A percentile compares a stretch with the other conserved stretches of the same genome.
phyloP scores from a whole-genome alignment of 2,329 filamentous ascomycete species.

The Trichoderma oligosporum region DNA sequence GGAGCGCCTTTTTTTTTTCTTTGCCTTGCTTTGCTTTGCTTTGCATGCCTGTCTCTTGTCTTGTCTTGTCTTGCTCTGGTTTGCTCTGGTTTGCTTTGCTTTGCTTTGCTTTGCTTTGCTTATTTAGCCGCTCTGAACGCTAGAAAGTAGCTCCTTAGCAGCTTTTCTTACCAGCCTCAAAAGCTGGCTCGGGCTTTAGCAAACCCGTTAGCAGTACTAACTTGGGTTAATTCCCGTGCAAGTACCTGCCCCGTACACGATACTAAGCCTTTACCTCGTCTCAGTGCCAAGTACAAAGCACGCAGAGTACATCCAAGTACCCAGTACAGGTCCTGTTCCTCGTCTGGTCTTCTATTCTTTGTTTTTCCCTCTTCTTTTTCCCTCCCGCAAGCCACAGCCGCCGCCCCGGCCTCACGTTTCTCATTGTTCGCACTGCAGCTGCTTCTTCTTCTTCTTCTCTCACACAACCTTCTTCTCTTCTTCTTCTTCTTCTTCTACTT shows the following conservation, averaged over 20 bases:
- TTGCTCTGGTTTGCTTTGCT: no score
- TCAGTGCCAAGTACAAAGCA: background rate
- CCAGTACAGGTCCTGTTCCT: background rate
- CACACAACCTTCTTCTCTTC: constrained; percentile 18
- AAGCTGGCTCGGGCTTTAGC: background rate
- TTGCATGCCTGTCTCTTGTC: no score
- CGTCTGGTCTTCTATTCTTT: no score
- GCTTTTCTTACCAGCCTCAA: no score
- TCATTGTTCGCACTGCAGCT: background rate
- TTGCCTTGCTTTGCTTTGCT: no score
- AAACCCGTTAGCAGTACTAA: background rate
- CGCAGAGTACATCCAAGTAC: background rate
- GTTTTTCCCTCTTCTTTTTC: constrained; percentile 11
- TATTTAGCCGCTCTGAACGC: no score
- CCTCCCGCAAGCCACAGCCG: constrained; percentile 17
- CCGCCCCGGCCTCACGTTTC: constrained; percentile 12
- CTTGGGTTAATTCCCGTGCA: no score
- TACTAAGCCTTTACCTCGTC: no score
- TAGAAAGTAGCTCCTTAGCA: no score
- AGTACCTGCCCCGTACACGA: background rate
- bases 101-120: no score
- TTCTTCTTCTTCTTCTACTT: constrained; percentile 23
- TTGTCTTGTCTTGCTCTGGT: no score
- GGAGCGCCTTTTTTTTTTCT: no score
- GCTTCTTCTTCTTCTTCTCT: background rate